Evolutionary conservation across 805 yeast species (phyloP).

Genomic region (Yamadazyma nakazawae): DNA sequence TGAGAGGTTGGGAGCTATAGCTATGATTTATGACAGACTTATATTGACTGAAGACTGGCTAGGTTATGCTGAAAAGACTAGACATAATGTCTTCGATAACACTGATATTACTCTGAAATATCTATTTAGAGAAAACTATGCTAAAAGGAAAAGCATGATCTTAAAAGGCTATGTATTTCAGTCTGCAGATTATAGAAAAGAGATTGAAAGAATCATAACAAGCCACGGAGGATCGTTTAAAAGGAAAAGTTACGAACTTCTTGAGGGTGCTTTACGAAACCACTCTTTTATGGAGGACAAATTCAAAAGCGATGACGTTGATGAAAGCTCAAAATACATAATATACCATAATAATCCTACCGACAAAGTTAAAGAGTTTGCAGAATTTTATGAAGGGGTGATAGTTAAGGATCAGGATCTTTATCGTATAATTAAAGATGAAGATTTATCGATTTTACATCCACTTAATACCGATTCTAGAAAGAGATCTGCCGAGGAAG

Average conservation of each 20-base stretch:
- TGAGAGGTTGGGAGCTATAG: constrained; percentile 2
- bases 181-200: constrained; percentile 5
- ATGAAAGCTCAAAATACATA: not conserved
- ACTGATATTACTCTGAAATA: constrained; percentile 5
- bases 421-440: constrained; percentile 2
- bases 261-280: constrained; percentile 2
- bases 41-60: constrained; percentile 9
- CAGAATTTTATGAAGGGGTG: constrained; percentile 3
- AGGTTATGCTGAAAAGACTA: not conserved
- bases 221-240: constrained; percentile 5
- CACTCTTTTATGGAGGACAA: constrained; percentile 7
- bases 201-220: not conserved
- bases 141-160: not conserved
- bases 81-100: not conserved
- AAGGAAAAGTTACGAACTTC: constrained; percentile 2
- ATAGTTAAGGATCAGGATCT: constrained; percentile 3
- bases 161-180: not conserved
- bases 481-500: constrained; percentile 1
- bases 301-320: not conserved
- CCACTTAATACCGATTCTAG: not conserved
- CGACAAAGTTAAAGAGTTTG: constrained; percentile 1
- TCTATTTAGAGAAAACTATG: constrained; percentile 2
- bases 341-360: constrained; percentile 4
- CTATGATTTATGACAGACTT: constrained; percentile 4
- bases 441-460: not conserved